Percentiles rank a stretch among this genome's conserved stretches.
Conservation (phyloP, 2,329 filamentous ascomycete species). For the Laburnicola sp. region DNA sequence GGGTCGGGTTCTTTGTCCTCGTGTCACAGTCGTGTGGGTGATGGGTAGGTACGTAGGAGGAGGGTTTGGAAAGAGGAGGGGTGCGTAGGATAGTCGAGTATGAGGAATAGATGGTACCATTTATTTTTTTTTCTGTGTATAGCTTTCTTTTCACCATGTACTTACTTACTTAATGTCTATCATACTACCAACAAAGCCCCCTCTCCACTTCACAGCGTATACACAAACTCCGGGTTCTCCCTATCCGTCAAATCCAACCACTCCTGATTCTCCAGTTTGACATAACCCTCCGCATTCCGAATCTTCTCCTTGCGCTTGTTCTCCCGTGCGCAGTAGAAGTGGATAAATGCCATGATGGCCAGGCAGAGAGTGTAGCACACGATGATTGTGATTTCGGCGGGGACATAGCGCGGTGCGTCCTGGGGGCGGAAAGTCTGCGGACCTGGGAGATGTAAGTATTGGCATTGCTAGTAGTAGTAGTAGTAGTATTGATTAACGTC, state of each 20-base stretch:
- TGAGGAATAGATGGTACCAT: too few species aligned
- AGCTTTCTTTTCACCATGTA: too few species aligned
- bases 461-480: too few species aligned
- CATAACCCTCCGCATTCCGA: slow-evolving; percentile 59
- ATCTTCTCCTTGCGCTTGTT: slow-evolving; percentile 62
- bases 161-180: too few species aligned
- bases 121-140: too few species aligned
- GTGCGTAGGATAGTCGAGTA: too few species aligned
- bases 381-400: slow-evolving; percentile 66
- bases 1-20: too few species aligned
- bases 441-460: slow-evolving; percentile 46
- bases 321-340: slow-evolving; percentile 61
- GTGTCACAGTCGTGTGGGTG: too few species aligned
- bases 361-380: slow-evolving; percentile 61
- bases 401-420: slow-evolving; percentile 57
- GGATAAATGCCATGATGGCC: slow-evolving; percentile 62
- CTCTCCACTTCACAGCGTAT: slow-evolving; percentile 51
- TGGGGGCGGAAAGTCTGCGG: slow-evolving; percentile 37
- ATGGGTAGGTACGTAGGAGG: too few species aligned
- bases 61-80: too few species aligned
- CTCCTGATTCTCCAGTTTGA: slow-evolving; percentile 67
- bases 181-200: too few species aligned
- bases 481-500: too few species aligned
- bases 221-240: slow-evolving; percentile 67
- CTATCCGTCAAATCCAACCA: slow-evolving; percentile 66